Conservation (phyloP, 179 eudicot species). For the Gypsophila paniculata region DNA sequence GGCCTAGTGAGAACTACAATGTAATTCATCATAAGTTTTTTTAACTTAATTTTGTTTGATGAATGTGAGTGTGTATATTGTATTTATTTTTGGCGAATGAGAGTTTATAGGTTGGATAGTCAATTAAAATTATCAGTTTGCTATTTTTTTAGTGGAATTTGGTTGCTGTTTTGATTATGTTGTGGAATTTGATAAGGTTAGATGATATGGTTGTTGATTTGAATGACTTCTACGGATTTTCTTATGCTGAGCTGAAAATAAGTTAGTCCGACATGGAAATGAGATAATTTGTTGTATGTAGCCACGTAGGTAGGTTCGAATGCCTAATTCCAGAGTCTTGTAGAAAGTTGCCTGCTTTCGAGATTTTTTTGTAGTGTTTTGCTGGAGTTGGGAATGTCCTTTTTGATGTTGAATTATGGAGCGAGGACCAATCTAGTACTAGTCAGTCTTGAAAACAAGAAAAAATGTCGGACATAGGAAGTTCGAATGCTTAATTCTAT, state of each 20-base stretch:
- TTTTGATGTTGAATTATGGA: not conserved
- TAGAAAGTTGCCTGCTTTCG: not conserved
- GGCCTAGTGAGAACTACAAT: too few relatives aligned
- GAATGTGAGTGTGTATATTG: not conserved
- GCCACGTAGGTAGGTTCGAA: not conserved
- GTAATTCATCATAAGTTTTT: too few relatives aligned
- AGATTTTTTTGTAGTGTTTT: not conserved
- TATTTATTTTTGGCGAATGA: not conserved
- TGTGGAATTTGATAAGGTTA: not conserved
- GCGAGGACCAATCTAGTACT: too few relatives aligned
- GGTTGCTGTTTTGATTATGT: not conserved
- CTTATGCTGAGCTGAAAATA: not conserved
- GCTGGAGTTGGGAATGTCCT: not conserved
- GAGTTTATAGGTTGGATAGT: not conserved
- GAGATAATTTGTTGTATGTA: not conserved
- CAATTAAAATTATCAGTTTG: not conserved
- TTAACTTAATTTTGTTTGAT: too few relatives aligned
- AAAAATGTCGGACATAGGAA: not conserved
- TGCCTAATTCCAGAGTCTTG: not conserved
- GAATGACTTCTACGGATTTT: not conserved
- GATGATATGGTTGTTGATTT: not conserved
- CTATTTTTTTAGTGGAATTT: not conserved
- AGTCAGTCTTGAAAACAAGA: too few relatives aligned
- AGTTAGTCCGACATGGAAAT: not conserved
- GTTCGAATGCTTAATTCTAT: not conserved